Evolutionary conservation across 192 early-diverging fungal species (phyloP), one percentile per base, ranked within the genome.

Genomic region (Lunasporangiospora selenospora): DNA sequence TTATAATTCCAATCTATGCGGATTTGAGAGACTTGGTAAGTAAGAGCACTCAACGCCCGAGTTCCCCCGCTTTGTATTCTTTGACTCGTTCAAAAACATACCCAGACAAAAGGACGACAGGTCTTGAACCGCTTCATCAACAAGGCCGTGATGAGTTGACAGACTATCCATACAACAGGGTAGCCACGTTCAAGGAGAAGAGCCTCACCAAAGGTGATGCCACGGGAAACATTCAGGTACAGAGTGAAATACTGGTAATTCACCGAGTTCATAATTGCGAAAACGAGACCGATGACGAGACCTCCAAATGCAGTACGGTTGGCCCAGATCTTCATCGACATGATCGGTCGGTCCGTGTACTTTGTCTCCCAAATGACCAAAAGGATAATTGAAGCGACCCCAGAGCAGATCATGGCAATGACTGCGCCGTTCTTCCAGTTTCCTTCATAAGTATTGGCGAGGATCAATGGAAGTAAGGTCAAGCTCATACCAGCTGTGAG

Each of bases 291-390:
- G 43, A 58, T 43, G 42, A n/a, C 8, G 24, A 4, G 42, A 43
- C 23, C 31, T 4, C 29, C 12, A 19, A 32, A 32, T 11, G 50
- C 51, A 15, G 51, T 53, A 21, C 51, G 51, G 51, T 53, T 53
- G 36, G 21, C 36, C 51, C 51, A 53, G 51, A 53, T 53, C 36
- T 53, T 53, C 51, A 53, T 53, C 23, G 51, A 53, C 51, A 53
- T 53, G 23, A 53, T 53, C 3, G 51, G 51, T 36, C 51, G 36
- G 24, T 53, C 51, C 23, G 51, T 53, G 36, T 24, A 53, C 12
- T 53, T 53, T 32, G 51, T 36, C 51, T 53, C 51, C 51, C 51
- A 53, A 15, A 53, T 53, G 33, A 40, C 51, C 24, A 53, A 16
- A 6, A 53, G 23, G 51, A 53, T 6, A 36, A 53, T 53, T 8